Conservation (phyloP, 1,284 basidiomycete species). For the Veloboletus limbatus region DNA sequence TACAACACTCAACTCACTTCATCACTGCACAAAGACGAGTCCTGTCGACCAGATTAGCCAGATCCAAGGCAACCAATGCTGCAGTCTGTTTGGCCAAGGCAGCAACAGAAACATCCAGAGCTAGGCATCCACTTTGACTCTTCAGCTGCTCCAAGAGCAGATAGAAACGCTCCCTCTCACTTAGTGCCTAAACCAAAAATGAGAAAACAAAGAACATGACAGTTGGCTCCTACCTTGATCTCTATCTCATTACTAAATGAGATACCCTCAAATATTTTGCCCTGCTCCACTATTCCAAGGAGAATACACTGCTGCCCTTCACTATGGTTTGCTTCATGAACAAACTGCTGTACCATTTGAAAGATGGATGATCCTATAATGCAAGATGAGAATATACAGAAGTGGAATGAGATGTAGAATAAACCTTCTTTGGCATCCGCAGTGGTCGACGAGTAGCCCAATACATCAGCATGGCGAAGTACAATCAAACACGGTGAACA, state of each 20-base stretch:
- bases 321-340: slow-evolving; percentile 48
- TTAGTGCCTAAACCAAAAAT: slow-evolving; percentile 61
- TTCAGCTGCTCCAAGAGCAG: slow-evolving; percentile 21
- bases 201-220: slow-evolving; percentile 3
- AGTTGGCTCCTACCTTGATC: slow-evolving; percentile 56
- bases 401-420: too few relatives aligned
- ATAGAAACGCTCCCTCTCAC: slow-evolving; percentile 68
- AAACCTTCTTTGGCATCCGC: slow-evolving; percentile 66
- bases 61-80: slow-evolving; percentile 84
- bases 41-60: slow-evolving; percentile 68
- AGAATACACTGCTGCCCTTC: slow-evolving; percentile 70
- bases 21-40: slow-evolving; percentile 62
- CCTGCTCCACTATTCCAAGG: slow-evolving; percentile 72
- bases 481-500: slow-evolving; percentile 88
- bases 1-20: slow-evolving; percentile 34
- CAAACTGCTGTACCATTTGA: slow-evolving; percentile 64
- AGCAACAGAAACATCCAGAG: slow-evolving; percentile 77
- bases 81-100: slow-evolving; percentile 87
- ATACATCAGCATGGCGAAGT: slow-evolving; percentile 81
- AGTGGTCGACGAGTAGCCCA: slow-evolving; percentile 65
- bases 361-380: slow-evolving; percentile 55
- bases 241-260: slow-evolving; percentile 88
- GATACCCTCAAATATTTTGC: slow-evolving; percentile 65
- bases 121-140: slow-evolving; percentile 37
- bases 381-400: not conserved